Evolutionary conservation across 441 rosid genomes (phyloP), one percentile per base, ranked within the genome.

Genomic region (Euphorbia schlechtendalii): DNA sequence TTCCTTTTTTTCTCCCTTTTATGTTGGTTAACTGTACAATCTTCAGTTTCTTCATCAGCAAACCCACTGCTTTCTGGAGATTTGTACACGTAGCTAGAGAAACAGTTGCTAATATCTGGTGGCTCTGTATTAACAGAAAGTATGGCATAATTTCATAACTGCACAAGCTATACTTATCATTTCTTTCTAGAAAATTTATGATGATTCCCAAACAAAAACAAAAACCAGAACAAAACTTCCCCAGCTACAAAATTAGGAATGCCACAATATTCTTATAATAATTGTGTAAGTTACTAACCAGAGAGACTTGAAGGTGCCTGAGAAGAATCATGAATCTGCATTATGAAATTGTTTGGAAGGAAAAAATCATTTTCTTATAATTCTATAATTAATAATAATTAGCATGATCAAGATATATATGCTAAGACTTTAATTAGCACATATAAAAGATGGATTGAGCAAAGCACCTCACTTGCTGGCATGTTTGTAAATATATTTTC

Each of bases 101-200:
- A 88, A 96, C 94, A 88, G 69, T 81, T 79, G 69, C 76, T 65
- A 9, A 84, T 65, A 36, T 87, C 76, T 63, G 91, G 87, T 70
- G 91, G 88, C 77, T 86, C 98, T 87, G 80, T 63, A 3, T 73
- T 54, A 76, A 59, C 24, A 76, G n/a, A 56, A 15, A 65, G 61
- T n/a, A 64, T 4, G 36, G 11, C 38, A 56, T 14, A 49, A 63
- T 28, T 63, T 8, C 65, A 18, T 0, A 41, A 11, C 8, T 46
- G 18, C n/a, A 14, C 2, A 43, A 13, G 49, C 49, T 15, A 8
- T 18, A 13, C 22, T 32, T 15, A 13, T 34, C n/a, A 2, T 40
- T 65, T 27, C 12, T 12, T 57, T 11, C 55, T 45, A 8, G 40
- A 30, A 58, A 46, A 8, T 30, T 22, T 30, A 32, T 32, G 45